Conservation (phyloP, 139 green algal species). For the Edaphochlamys debaryana region DNA sequence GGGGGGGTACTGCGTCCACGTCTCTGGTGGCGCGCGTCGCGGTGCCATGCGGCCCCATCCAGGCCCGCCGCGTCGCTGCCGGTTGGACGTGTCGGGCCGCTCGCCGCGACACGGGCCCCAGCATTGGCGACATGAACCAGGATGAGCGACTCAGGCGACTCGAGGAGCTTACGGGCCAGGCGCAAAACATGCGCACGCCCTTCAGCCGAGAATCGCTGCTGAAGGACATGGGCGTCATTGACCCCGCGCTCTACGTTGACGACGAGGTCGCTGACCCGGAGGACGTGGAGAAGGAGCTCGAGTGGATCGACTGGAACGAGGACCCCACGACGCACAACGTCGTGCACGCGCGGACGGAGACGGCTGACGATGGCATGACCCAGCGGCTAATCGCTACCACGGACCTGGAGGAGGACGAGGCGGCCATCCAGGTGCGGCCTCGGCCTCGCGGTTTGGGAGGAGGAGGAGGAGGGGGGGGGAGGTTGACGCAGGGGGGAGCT, state of each 20-base stretch:
- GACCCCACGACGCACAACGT: not conserved
- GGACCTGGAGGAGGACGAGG: not conserved
- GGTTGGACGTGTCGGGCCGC: too few species aligned
- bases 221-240: not conserved
- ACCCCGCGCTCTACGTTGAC: not conserved
- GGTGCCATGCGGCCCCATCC: too few species aligned
- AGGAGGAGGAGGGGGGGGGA: too few species aligned
- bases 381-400: not conserved
- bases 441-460: too few species aligned
- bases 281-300: not conserved
- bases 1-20: too few species aligned
- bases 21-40: too few species aligned
- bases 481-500: too few species aligned
- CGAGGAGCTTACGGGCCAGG: not conserved
- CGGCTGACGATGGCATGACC: not conserved
- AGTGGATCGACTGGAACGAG: constrained; percentile 3
- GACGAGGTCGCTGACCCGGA: not conserved
- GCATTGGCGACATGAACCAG: not conserved
- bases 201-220: not conserved
- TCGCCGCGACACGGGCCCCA: too few species aligned
- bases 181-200: not conserved
- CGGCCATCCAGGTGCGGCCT: not conserved
- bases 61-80: not conserved
- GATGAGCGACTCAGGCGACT: constrained; percentile 6
- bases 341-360: not conserved